phyloP scores from a whole-genome alignment of 2,329 filamentous ascomycete genomes.

The Colletotrichum sp. region DNA sequence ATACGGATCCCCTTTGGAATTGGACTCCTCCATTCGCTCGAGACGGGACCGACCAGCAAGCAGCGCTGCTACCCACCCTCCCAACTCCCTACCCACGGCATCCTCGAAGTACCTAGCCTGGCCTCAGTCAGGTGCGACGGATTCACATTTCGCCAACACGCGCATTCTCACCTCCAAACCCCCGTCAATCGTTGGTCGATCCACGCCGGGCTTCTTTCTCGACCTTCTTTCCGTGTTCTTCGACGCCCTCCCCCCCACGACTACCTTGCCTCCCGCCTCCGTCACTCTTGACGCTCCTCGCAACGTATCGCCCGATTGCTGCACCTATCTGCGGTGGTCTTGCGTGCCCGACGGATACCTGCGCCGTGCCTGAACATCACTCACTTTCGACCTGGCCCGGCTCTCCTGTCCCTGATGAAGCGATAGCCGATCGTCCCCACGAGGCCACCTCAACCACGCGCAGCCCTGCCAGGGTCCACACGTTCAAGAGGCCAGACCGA shows the following conservation, averaged over 20 bases:
- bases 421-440: conserved; percentile 19
- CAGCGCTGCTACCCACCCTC: not conserved
- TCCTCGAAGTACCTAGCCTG: not conserved
- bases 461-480: conserved; percentile 20
- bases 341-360: not conserved
- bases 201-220: not conserved
- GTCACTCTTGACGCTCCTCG: not conserved
- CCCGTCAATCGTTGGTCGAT: not conserved
- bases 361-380: not conserved
- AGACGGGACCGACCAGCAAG: not conserved
- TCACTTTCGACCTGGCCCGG: not conserved
- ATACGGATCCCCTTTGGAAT: conserved; percentile 7
- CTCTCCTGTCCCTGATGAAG: conserved; percentile 20
- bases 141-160: not conserved
- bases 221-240: not conserved
- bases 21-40: not conserved
- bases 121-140: not conserved
- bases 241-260: not conserved
- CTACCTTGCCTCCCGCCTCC: not conserved
- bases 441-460: conserved; percentile 16
- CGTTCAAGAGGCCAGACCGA: conserved; percentile 1
- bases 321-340: not conserved
- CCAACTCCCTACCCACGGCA: not conserved
- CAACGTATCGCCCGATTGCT: not conserved
- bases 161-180: not conserved